Evolutionary conservation across 805 yeast genomes (phyloP).

Genomic region (Hanseniaspora taiwanica): DNA sequence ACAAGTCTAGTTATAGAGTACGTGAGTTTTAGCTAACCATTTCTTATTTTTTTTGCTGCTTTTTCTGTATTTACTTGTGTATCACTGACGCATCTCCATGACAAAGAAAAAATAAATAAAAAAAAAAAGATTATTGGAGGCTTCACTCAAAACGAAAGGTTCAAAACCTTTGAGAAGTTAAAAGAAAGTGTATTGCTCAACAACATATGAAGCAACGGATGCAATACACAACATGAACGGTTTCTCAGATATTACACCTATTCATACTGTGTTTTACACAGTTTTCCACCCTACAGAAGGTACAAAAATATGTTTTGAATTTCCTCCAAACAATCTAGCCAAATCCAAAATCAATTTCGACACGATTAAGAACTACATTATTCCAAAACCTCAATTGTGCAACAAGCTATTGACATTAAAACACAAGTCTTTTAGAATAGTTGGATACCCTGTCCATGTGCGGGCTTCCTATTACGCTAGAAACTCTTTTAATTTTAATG

Average conservation of each 20-base stretch:
- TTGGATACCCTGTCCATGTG: constrained; percentile 83
- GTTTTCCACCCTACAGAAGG: constrained; percentile 95
- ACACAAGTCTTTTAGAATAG: constrained; percentile 53
- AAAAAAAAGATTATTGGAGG: no score
- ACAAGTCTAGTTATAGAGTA: neutral
- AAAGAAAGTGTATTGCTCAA: neutral
- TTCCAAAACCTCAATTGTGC: constrained; percentile 88
- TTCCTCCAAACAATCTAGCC: constrained; percentile 49
- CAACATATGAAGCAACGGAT: neutral
- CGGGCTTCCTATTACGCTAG: constrained; percentile 66
- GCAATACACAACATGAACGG: neutral
- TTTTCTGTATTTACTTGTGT: no score
- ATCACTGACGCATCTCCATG: no score
- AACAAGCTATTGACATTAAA: constrained; percentile 67
- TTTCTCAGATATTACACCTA: constrained; percentile 71
- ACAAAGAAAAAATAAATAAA: no score
- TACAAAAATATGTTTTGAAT: constrained; percentile 80
- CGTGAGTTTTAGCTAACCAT: neutral
- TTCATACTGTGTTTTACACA: constrained; percentile 75
- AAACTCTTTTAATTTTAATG: constrained; percentile 84
- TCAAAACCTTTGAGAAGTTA: neutral
- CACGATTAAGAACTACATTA: constrained; percentile 74
- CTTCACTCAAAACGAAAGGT: no score
- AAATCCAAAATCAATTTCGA: constrained; percentile 56
- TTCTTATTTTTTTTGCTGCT: no score